These are phyloP conservation scores for Diplocarpon mali DNA, from an alignment of 2,329 filamentous ascomycete species.

Conservation along the genomic window DNA sequence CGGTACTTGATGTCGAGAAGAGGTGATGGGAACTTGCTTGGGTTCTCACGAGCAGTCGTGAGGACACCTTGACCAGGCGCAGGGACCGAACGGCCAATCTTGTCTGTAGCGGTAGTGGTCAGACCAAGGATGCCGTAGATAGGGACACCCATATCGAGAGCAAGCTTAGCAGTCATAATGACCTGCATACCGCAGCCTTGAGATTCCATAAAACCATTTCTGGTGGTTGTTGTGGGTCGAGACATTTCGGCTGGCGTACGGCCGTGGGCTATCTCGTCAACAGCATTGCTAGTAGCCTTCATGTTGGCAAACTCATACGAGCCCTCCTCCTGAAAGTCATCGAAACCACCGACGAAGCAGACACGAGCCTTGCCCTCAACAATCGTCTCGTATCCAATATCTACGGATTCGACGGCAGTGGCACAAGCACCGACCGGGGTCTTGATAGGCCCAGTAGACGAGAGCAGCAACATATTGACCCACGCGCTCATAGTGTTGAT, in stretches of 20 bases:
- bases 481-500: conserved; percentile 99
- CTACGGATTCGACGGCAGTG: conserved; percentile 91
- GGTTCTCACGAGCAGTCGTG: conserved; percentile 84
- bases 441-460: conserved; percentile 96
- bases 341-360: conserved; percentile 96
- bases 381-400: conserved; percentile 97
- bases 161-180: conserved; percentile 94
- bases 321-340: conserved; percentile 98
- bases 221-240: conserved; percentile 87
- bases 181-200: conserved; percentile 97
- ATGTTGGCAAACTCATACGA: conserved; percentile 99
- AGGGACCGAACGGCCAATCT: conserved; percentile 95
- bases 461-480: conserved; percentile 98
- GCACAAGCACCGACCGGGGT: conserved; percentile 96
- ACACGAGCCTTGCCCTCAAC: conserved; percentile 95
- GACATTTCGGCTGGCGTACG: conserved; percentile 97
- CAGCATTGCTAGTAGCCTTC: conserved; percentile 97
- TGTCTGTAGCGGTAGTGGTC: conserved; percentile 94
- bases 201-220: conserved; percentile 98
- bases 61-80: conserved; percentile 95
- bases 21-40: conserved; percentile 87
- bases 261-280: conserved; percentile 91
- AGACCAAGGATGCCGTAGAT: conserved; percentile 92
- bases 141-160: conserved; percentile 95
- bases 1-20: conserved; percentile 97